These are phyloP conservation scores for Lichtheimia ramosa DNA, from an alignment of 371 early-diverging fungal genomes.

Conservation along the genomic window DNA sequence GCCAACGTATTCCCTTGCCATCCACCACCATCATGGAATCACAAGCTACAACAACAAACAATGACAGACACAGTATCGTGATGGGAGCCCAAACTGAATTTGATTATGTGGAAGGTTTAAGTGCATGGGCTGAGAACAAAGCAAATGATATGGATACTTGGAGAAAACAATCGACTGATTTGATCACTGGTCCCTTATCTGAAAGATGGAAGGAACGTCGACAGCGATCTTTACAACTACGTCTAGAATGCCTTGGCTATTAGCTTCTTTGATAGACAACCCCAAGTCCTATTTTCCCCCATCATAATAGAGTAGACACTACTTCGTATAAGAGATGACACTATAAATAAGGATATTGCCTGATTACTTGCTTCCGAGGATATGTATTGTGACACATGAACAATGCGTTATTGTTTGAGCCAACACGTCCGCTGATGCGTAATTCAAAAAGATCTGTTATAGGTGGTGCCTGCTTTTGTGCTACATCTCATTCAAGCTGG, in stretches of 20 bases:
- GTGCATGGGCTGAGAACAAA: constrained; percentile 39
- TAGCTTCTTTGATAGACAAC: constrained; percentile 6
- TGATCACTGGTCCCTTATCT: constrained; percentile 26
- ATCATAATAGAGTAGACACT: no score
- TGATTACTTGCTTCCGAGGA: no score
- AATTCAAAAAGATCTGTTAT: no score
- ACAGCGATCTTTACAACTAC: constrained; percentile 17
- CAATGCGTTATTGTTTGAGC: no score
- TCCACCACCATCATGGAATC: constrained; percentile 4
- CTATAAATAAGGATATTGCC: no score
- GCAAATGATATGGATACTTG: not conserved
- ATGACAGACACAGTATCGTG: constrained; percentile 16
- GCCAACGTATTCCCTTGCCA: constrained; percentile 18
- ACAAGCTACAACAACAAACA: not conserved
- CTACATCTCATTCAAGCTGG: no score
- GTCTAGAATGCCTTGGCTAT: constrained; percentile 36
- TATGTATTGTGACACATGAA: no score
- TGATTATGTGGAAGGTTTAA: constrained; percentile 29
- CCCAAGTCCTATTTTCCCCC: no score
- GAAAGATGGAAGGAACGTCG: constrained; percentile 28
- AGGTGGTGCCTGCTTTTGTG: no score
- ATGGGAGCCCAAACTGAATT: constrained; percentile 12
- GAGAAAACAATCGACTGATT: constrained; percentile 20
- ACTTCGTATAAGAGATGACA: no score
- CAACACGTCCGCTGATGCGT: no score